Evolutionary conservation across 805 yeast species (phyloP).

Genomic region (Candida germanica): DNA sequence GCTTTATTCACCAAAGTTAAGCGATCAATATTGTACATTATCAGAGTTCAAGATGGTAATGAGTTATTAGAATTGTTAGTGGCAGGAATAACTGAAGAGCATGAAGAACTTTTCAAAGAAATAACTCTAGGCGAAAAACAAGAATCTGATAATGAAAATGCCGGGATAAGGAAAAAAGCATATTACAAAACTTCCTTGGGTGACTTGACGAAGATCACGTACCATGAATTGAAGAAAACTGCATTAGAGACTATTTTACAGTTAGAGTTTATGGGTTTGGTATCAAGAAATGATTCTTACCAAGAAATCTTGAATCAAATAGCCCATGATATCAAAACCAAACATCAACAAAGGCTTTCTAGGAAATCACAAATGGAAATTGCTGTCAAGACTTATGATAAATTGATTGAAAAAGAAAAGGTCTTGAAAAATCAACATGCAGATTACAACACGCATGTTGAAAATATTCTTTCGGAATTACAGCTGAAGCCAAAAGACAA

Average conservation of each 20-base stretch:
- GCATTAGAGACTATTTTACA: conserved; percentile 75
- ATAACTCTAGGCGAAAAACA: conserved; percentile 48
- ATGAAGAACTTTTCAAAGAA: conserved; percentile 62
- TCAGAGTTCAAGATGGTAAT: conserved; percentile 73
- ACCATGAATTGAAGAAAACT: conserved; percentile 72
- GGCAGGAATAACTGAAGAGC: conserved; percentile 61
- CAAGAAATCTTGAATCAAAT: conserved; percentile 80
- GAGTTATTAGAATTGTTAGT: conserved; percentile 67
- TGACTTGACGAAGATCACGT: conserved; percentile 48
- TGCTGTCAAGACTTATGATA: conserved; percentile 41
- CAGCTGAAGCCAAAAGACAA: conserved; percentile 46
- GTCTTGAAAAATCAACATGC: conserved; percentile 42
- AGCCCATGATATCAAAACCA: conserved; percentile 68
- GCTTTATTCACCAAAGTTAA: conserved; percentile 73
- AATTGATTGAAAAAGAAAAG: conserved; percentile 43
- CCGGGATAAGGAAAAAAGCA: conserved; percentile 33
- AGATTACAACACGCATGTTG: conserved; percentile 49
- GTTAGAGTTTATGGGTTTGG: conserved; percentile 62
- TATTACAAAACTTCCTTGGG: conserved; percentile 48
- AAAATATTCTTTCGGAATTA: conserved; percentile 38
- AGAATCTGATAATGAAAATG: conserved; percentile 13
- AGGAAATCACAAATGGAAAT: conserved; percentile 40
- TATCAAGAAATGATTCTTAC: conserved; percentile 66
- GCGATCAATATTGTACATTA: conserved; percentile 74
- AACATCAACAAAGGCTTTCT: conserved; percentile 41